Evolutionary conservation across 169 alveolate species (phyloP).

Genomic region (Babesia caballi): DNA sequence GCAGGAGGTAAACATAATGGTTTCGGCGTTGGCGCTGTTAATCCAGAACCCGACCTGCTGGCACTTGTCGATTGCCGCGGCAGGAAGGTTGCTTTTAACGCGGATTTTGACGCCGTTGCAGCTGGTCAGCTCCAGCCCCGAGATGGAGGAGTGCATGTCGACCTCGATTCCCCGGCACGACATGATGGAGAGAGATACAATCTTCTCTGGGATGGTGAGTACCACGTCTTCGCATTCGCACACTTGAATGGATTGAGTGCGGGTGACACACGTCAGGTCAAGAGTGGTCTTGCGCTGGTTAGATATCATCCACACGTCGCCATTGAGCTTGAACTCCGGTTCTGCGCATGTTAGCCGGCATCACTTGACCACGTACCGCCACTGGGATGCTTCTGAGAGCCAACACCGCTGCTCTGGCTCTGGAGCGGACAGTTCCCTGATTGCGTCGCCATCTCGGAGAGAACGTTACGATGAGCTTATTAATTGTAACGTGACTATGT

Average conservation of each 20-base stretch:
- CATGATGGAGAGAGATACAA: conserved; percentile 43
- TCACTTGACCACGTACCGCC: neutral
- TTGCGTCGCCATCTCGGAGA: no score
- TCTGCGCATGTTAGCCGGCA: neutral
- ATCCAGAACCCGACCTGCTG: conserved; percentile 62
- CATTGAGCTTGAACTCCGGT: conserved; percentile 30
- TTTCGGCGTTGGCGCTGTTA: conserved; percentile 44
- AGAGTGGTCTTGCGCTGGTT: conserved; percentile 33
- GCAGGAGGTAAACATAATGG: conserved; percentile 61
- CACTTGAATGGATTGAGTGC: conserved; percentile 44
- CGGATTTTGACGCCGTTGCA: conserved; percentile 52
- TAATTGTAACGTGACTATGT: no score
- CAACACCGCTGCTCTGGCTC: neutral
- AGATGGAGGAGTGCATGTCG: conserved; percentile 39
- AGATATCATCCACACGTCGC: conserved; percentile 62
- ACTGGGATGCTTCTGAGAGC: neutral
- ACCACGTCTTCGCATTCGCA: conserved; percentile 41
- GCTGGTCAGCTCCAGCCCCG: conserved; percentile 63
- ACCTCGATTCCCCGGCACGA: conserved; percentile 45
- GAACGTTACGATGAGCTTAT: no score
- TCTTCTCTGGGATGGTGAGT: conserved; percentile 47
- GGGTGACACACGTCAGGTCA: conserved; percentile 28
- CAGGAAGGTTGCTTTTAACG: conserved; percentile 46
- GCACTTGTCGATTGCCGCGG: conserved; percentile 64
- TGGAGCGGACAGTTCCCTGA: neutral